These are phyloP conservation scores for Blastobotrys niveus DNA, from an alignment of 1,139 yeast species.

Conservation along the genomic window DNA sequence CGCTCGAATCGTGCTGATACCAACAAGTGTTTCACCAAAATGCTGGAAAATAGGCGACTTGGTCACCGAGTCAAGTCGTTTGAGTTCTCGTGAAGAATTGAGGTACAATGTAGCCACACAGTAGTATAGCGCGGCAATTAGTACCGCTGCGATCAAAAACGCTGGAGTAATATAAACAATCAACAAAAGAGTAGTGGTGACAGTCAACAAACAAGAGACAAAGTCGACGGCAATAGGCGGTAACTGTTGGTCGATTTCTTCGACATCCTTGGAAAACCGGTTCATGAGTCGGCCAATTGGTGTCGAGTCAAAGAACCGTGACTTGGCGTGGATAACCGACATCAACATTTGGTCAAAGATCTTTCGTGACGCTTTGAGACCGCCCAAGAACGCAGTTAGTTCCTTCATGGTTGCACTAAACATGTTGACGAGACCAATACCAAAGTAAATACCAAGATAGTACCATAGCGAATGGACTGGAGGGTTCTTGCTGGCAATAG, in stretches of 20 bases:
- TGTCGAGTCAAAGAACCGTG: slow-evolving; percentile 89
- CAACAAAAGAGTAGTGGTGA: slow-evolving; percentile 59
- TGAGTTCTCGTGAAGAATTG: slow-evolving; percentile 81
- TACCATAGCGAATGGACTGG: slow-evolving; percentile 44
- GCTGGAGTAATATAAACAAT: slow-evolving; percentile 81
- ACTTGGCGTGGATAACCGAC: slow-evolving; percentile 61
- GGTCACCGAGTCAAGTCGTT: slow-evolving; percentile 80
- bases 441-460: slow-evolving; percentile 62
- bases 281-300: slow-evolving; percentile 97
- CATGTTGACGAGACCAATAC: slow-evolving; percentile 63
- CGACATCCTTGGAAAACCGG: slow-evolving; percentile 92
- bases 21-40: slow-evolving; percentile 85
- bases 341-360: slow-evolving; percentile 62
- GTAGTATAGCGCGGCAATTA: slow-evolving; percentile 59
- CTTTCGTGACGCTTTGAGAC: slow-evolving; percentile 71
- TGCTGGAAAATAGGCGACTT: slow-evolving; percentile 97
- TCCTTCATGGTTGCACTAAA: slow-evolving; percentile 53
- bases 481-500: too few relatives aligned
- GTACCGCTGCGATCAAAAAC: slow-evolving; percentile 66
- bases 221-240: slow-evolving; percentile 77
- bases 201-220: slow-evolving; percentile 52
- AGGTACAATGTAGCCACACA: slow-evolving; percentile 72
- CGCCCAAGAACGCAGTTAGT: slow-evolving; percentile 58
- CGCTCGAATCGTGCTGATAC: slow-evolving; percentile 95
- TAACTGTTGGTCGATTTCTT: slow-evolving; percentile 86